Conservation (phyloP, 2,329 filamentous ascomycete genomes). For the Rhynchosporium secalis region DNA sequence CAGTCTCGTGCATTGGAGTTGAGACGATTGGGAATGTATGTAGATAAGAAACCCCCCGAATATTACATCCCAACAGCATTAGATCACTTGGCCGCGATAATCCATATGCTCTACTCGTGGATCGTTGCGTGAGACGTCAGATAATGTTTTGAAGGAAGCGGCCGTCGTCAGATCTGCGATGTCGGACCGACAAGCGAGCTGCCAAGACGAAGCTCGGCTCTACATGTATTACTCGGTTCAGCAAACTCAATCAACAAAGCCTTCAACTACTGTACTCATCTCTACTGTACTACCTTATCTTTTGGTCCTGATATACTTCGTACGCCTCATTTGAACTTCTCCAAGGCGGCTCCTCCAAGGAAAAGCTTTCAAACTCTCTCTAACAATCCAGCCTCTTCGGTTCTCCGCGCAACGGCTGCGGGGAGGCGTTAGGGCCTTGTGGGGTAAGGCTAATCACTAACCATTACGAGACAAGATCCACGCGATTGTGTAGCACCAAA, state of each 20-base stretch:
- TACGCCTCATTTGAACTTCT: too few species aligned
- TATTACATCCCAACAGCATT: too few species aligned
- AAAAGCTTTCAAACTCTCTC: conserved; percentile 3
- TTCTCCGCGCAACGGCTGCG: conserved; percentile 4
- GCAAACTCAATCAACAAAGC: not conserved
- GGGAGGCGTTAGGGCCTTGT: not conserved
- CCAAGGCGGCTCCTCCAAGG: not conserved
- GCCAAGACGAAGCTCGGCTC: too few species aligned
- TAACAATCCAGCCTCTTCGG: conserved; percentile 3
- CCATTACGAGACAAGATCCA: conserved; percentile 14
- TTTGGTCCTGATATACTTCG: not conserved
- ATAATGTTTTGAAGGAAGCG: too few species aligned
- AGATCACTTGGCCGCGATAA: too few species aligned
- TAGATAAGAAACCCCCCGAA: too few species aligned
- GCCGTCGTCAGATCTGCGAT: too few species aligned
- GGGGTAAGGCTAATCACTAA: conserved; percentile 4
- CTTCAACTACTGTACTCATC: not conserved
- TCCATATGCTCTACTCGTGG: too few species aligned
- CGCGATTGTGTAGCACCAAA: conserved; percentile 1
- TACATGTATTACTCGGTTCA: not conserved
- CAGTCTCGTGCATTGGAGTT: too few species aligned
- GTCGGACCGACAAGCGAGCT: too few species aligned
- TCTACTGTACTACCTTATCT: not conserved
- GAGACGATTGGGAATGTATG: too few species aligned
- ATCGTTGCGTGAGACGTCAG: too few species aligned